These are phyloP conservation scores for Anthracocystis setariae DNA, from an alignment of 1,284 basidiomycete genomes.

Conservation along the genomic window DNA sequence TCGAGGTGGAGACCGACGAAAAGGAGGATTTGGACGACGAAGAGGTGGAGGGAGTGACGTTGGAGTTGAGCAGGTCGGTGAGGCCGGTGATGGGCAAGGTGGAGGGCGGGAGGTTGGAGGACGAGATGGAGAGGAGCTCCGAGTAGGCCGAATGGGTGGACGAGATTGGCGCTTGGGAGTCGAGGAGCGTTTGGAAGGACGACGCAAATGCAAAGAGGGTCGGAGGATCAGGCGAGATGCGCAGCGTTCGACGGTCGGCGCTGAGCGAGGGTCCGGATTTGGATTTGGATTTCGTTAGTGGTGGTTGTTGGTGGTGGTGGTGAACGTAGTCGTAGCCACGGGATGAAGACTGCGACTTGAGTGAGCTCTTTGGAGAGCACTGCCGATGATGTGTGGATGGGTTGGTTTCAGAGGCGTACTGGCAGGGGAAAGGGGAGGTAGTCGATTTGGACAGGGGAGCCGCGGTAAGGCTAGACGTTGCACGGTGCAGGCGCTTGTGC, in stretches of 20 bases:
- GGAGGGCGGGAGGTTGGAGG: constrained; percentile 31
- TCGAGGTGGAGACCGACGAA: constrained; percentile 22
- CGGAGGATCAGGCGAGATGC: constrained; percentile 13
- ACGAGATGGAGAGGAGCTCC: constrained; percentile 38
- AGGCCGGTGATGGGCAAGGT: constrained; percentile 31
- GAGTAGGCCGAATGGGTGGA: constrained; percentile 42
- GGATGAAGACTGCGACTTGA: too few species aligned
- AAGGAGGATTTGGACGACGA: constrained; percentile 37
- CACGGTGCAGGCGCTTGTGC: too few species aligned
- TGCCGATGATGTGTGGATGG: too few species aligned
- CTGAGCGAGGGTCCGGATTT: background rate
- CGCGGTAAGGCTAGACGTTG: too few species aligned
- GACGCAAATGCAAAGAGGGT: constrained; percentile 37
- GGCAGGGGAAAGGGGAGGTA: too few species aligned
- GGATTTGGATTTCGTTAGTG: background rate
- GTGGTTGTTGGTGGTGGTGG: too few species aligned
- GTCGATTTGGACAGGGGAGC: too few species aligned
- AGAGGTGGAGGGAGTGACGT: constrained; percentile 12
- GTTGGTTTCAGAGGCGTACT: too few species aligned
- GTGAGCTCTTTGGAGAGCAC: too few species aligned
- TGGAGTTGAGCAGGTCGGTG: constrained; percentile 23
- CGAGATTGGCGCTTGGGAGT: constrained; percentile 37
- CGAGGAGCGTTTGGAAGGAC: constrained; percentile 35
- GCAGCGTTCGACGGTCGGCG: background rate
- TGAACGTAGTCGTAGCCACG: too few species aligned